Evolutionary conservation across 495 filamentous ascomycete species (phyloP).

Genomic region (Amphirosellinia nigrospora): DNA sequence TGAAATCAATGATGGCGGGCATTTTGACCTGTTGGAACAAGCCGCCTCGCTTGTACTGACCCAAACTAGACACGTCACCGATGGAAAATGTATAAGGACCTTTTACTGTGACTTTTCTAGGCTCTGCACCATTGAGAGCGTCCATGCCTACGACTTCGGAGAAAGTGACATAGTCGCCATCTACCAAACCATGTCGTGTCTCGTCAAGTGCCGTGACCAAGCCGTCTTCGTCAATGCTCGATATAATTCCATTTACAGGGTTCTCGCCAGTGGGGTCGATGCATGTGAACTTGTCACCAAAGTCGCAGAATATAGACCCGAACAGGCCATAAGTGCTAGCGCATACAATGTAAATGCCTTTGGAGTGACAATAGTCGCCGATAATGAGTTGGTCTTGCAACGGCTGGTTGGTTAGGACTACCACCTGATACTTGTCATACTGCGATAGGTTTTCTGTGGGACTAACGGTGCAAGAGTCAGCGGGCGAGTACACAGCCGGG

Average conservation of each 20-base stretch:
- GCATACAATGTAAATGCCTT: conserved; percentile 87
- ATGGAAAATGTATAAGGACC: conserved; percentile 97
- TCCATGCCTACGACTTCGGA: conserved; percentile 95
- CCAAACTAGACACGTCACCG: conserved; percentile 86
- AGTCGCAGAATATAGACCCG: conserved; percentile 96
- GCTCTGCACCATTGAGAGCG: conserved; percentile 77
- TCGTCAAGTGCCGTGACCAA: conserved; percentile 95
- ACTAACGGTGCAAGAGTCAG: conserved; percentile 43
- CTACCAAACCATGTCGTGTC: conserved; percentile 91
- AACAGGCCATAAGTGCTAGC: conserved; percentile 93
- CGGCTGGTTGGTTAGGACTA: conserved; percentile 86
- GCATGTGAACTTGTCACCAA: conserved; percentile 89
- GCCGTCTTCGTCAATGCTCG: conserved; percentile 84
- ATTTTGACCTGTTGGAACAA: conserved; percentile 96
- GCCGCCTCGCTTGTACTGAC: conserved; percentile 84
- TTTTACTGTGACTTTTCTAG: conserved; percentile 90
- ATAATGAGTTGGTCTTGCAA: conserved; percentile 79
- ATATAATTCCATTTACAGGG: conserved; percentile 85
- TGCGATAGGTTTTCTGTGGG: conserved; percentile 73
- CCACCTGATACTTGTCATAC: conserved; percentile 86
- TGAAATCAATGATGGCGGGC: conserved; percentile 93
- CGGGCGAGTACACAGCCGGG: neutral
- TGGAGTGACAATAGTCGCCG: conserved; percentile 89
- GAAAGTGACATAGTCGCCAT: conserved; percentile 96
- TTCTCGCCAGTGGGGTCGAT: conserved; percentile 92